Percentiles rank a stretch among this genome's conserved stretches.
Evolutionary conservation across 768 basidiomycete genomes (phyloP).

Genomic region (Sporobolomyces roseus): DNA sequence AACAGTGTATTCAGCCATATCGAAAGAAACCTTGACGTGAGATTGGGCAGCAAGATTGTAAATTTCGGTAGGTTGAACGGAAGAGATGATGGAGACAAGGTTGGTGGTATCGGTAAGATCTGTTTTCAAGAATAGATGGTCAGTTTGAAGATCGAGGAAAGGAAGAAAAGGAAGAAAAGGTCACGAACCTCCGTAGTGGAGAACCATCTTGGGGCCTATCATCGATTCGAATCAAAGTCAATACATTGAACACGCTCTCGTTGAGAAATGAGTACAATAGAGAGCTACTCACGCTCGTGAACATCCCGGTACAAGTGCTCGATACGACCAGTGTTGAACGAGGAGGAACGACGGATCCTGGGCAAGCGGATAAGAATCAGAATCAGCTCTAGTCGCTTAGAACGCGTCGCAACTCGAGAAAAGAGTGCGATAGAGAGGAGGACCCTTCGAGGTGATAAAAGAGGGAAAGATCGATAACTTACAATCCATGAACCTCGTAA

Average conservation of each 20-base stretch:
- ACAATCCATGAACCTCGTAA: slow-evolving; percentile 51
- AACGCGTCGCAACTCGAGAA: background rate
- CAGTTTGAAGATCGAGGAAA: too few relatives aligned
- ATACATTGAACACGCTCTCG: too few relatives aligned
- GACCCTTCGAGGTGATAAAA: background rate
- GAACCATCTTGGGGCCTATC: slow-evolving; percentile 47
- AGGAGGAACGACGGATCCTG: slow-evolving; percentile 93
- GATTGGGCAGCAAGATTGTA: slow-evolving; percentile 98
- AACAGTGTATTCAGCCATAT: slow-evolving; percentile 95
- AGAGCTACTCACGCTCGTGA: slow-evolving; percentile 68
- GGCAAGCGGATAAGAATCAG: slow-evolving; percentile 43
- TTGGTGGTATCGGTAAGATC: slow-evolving; percentile 95
- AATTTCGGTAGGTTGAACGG: slow-evolving; percentile 90
- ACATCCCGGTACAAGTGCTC: slow-evolving; percentile 90
- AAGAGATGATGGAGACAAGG: slow-evolving; percentile 90
- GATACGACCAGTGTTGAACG: slow-evolving; percentile 93
- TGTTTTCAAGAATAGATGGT: slow-evolving; percentile 43
- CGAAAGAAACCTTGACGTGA: slow-evolving; percentile 98
- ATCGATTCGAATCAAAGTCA: too few relatives aligned
- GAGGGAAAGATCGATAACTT: slow-evolving; percentile 7
- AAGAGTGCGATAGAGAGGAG: background rate
- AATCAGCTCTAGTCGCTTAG: background rate
- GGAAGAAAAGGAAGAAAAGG: background rate
- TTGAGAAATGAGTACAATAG: background rate
- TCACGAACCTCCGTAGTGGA: slow-evolving; percentile 47